Evolutionary conservation across 345 rosid genomes (phyloP).

Genomic region (Cardamine occulta): DNA sequence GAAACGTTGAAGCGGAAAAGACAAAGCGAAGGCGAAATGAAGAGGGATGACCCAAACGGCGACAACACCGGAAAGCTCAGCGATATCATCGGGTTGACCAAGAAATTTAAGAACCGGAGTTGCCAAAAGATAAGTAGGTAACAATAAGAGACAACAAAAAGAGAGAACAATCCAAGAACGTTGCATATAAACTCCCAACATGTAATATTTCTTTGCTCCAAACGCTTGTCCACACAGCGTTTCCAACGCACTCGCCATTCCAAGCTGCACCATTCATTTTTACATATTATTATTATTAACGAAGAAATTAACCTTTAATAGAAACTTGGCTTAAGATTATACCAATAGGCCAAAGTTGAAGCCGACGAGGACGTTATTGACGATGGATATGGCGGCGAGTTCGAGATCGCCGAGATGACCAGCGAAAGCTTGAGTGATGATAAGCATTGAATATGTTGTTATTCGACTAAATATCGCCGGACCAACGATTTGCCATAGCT

Average conservation of each 20-base stretch:
- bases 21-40: conserved; percentile 64
- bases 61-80: conserved; percentile 57
- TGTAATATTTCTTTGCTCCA: conserved; percentile 62
- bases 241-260: conserved; percentile 81
- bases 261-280: conserved; percentile 47
- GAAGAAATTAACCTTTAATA: background rate
- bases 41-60: conserved; percentile 60
- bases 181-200: conserved; percentile 74
- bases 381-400: conserved; percentile 88
- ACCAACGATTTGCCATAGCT: conserved; percentile 86
- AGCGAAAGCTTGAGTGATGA: conserved; percentile 94
- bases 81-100: conserved; percentile 71
- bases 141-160: conserved; percentile 50
- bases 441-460: conserved; percentile 74
- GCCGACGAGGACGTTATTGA: conserved; percentile 69
- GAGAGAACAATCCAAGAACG: conserved; percentile 68
- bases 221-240: conserved; percentile 79
- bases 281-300: background rate
- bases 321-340: background rate
- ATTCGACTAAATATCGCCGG: conserved; percentile 83
- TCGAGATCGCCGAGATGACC: conserved; percentile 93
- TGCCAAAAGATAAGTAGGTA: conserved; percentile 61
- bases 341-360: conserved; percentile 90
- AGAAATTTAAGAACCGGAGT: conserved; percentile 59
- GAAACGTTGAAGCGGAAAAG: conserved; percentile 66